Evolutionary conservation across 495 filamentous ascomycete genomes (phyloP).

Genomic region (Penicillium cosmopolitanum): DNA sequence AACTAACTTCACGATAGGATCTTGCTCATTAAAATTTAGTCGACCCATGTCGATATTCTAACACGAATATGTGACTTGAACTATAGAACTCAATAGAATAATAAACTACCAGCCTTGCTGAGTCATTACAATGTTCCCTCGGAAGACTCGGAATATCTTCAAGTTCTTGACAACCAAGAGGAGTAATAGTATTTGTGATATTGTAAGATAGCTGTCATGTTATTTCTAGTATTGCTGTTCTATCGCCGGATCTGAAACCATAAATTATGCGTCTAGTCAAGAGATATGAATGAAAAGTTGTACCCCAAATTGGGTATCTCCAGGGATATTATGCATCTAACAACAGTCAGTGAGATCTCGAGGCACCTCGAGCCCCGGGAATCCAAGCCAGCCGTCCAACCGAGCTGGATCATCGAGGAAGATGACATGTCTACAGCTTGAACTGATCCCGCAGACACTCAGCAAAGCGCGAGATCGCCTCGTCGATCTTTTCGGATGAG

Average conservation of each 20-base stretch:
- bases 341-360: not conserved
- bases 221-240: not conserved
- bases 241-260: not conserved
- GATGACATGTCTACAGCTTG: constrained; percentile 29
- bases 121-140: no score
- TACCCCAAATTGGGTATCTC: not conserved
- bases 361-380: not conserved
- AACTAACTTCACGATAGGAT: not conserved
- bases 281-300: not conserved
- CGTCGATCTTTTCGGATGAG: constrained; percentile 69
- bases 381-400: not conserved
- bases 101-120: not conserved
- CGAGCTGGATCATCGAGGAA: not conserved
- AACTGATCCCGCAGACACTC: constrained; percentile 70
- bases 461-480: constrained; percentile 79
- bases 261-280: not conserved
- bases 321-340: not conserved
- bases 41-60: not conserved
- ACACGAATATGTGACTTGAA: not conserved
- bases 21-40: not conserved
- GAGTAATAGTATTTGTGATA: no score
- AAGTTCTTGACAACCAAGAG: no score
- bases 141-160: no score
- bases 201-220: no score
- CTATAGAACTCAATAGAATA: not conserved